Conservation (phyloP, 768 basidiomycete genomes). For the Amanita muscaria region DNA sequence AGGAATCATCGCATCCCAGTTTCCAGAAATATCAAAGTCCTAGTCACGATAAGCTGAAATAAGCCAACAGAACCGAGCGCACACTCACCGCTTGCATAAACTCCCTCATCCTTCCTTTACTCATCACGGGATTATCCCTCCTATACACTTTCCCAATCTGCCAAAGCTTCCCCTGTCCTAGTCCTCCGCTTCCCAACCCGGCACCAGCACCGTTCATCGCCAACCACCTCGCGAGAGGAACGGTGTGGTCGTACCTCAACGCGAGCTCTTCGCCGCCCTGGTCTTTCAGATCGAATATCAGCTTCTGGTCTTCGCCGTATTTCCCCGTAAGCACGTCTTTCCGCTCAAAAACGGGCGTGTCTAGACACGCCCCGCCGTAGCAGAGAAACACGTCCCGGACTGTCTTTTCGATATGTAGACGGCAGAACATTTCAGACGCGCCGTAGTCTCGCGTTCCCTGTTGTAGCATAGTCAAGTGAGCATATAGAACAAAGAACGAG, state of each 20-base stretch:
- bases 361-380: slow-evolving; percentile 86
- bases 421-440: slow-evolving; percentile 85
- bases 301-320: slow-evolving; percentile 95
- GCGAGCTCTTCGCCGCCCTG: slow-evolving; percentile 97
- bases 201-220: slow-evolving; percentile 71
- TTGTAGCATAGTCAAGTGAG: no score
- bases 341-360: slow-evolving; percentile 97
- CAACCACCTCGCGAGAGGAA: slow-evolving; percentile 90
- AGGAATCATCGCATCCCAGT: slow-evolving; percentile 95
- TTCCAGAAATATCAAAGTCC: slow-evolving; percentile 94
- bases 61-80: no score
- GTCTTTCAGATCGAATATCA: slow-evolving; percentile 96
- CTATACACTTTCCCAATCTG: slow-evolving; percentile 99
- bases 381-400: slow-evolving; percentile 83
- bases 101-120: slow-evolving; percentile 97
- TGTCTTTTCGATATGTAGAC: slow-evolving; percentile 81
- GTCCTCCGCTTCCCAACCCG: slow-evolving; percentile 32
- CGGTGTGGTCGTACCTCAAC: slow-evolving; percentile 92
- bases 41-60: slow-evolving; percentile 19
- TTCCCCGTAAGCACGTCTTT: slow-evolving; percentile 95
- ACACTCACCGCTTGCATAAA: slow-evolving; percentile 94
- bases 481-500: no score
- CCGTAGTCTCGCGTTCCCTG: slow-evolving; percentile 91
- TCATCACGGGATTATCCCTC: slow-evolving; percentile 93
- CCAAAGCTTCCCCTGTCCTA: slow-evolving; percentile 76